These are phyloP conservation scores for Silene noctiflora DNA, from an alignment of 179 eudicot genomes.

Conservation along the genomic window DNA sequence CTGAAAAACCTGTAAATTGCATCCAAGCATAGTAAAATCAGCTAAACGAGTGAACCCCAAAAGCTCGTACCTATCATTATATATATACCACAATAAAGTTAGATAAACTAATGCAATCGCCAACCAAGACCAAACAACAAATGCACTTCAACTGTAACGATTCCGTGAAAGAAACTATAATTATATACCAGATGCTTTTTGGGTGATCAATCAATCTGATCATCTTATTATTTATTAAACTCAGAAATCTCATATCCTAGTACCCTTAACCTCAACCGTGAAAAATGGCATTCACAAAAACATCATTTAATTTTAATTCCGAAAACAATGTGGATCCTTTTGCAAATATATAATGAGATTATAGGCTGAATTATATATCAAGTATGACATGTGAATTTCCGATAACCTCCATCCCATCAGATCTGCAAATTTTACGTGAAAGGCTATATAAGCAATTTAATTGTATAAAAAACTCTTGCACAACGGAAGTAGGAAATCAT, in stretches of 20 bases:
- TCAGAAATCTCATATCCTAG: neutral
- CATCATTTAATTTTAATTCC: neutral
- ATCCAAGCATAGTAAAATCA: constrained; percentile 1
- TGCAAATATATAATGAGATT: no score
- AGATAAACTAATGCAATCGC: neutral
- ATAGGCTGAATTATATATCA: no score
- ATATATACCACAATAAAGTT: no score
- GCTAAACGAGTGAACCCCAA: neutral
- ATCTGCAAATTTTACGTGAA: no score
- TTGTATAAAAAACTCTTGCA: no score
- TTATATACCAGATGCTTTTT: neutral
- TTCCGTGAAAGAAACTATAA: neutral
- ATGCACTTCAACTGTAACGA: neutral
- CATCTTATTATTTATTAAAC: neutral
- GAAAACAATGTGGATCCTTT: no score
- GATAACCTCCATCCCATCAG: no score
- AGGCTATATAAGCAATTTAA: no score
- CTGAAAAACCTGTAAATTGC: constrained; percentile 60
- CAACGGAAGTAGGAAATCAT: no score
- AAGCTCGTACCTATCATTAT: no score
- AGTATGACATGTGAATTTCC: no score
- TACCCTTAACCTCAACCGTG: neutral
- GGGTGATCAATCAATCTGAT: neutral
- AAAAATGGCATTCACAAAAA: neutral
- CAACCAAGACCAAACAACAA: neutral